Percentiles rank a stretch among this genome's conserved stretches.
These are phyloP conservation scores for Geotrichum ghanense DNA, from an alignment of 805 yeast species.

Conservation along the genomic window DNA sequence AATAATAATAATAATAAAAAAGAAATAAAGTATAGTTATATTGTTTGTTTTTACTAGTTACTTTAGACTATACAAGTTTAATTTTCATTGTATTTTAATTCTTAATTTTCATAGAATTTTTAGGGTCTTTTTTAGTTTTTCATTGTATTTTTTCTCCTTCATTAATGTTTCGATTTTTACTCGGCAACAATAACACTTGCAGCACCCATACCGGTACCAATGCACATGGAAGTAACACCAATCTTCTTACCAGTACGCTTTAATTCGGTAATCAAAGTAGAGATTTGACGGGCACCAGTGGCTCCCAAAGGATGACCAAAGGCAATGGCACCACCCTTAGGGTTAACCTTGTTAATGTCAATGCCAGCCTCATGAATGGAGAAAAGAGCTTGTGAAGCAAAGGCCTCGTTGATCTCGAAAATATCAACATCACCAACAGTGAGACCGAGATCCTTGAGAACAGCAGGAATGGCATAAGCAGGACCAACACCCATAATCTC, in stretches of 20 bases:
- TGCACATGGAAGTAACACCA: conserved; percentile 93
- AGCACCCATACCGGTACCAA: conserved; percentile 98
- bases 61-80: background rate
- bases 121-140: no score
- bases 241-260: conserved; percentile 54
- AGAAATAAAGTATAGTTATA: no score
- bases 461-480: conserved; percentile 84
- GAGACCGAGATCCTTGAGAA: conserved; percentile 51
- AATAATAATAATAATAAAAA: no score
- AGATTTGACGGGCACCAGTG: conserved; percentile 87
- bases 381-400: conserved; percentile 87
- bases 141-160: no score
- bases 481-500: conserved; percentile 98
- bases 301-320: conserved; percentile 90
- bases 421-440: conserved; percentile 55
- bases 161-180: no score
- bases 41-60: no score
- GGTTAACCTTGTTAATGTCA: conserved; percentile 64
- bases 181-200: conserved; percentile 80
- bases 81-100: background rate
- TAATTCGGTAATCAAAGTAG: conserved; percentile 76
- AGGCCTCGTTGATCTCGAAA: conserved; percentile 91
- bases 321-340: conserved; percentile 95
- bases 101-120: no score
- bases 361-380: conserved; percentile 57